These are phyloP conservation scores for Leucocoprinus sp. DNA, from an alignment of 768 basidiomycete genomes.

Conservation along the genomic window DNA sequence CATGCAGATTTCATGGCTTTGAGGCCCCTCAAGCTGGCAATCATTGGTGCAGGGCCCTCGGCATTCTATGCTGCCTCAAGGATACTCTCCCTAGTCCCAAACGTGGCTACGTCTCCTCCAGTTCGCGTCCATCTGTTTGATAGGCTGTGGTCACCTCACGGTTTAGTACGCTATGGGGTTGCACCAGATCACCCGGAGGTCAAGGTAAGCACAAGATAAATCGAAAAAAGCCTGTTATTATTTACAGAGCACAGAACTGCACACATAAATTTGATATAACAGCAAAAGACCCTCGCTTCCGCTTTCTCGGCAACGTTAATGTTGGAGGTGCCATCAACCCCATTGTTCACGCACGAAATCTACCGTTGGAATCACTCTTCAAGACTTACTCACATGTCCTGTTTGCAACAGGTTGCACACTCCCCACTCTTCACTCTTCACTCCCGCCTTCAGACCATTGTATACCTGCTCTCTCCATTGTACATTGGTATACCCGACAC, in stretches of 20 bases:
- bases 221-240: too few species aligned
- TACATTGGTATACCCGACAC: slow-evolving; percentile 96
- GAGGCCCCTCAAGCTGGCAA: slow-evolving; percentile 61
- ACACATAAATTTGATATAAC: slow-evolving; percentile 88
- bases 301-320: slow-evolving; percentile 89
- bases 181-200: slow-evolving; percentile 99
- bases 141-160: slow-evolving; percentile 89
- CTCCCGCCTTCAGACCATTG: slow-evolving; percentile 40
- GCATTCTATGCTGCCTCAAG: slow-evolving; percentile 91
- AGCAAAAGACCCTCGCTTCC: slow-evolving; percentile 71
- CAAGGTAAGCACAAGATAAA: slow-evolving; percentile 70
- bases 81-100: slow-evolving; percentile 57
- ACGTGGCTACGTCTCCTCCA: slow-evolving; percentile 24
- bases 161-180: slow-evolving; percentile 91
- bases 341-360: slow-evolving; percentile 42
- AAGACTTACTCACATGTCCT: slow-evolving; percentile 79
- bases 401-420: slow-evolving; percentile 78
- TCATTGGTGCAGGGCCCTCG: slow-evolving; percentile 94
- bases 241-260: too few species aligned
- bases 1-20: slow-evolving; percentile 9
- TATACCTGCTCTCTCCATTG: slow-evolving; percentile 73
- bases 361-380: slow-evolving; percentile 57
- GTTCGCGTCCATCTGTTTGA: slow-evolving; percentile 82
- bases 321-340: slow-evolving; percentile 30
- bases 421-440: slow-evolving; percentile 50